Base-by-base conservation (phyloP, 2,329 filamentous ascomycete genomes). In the Trichophyton verrucosum region DNA sequence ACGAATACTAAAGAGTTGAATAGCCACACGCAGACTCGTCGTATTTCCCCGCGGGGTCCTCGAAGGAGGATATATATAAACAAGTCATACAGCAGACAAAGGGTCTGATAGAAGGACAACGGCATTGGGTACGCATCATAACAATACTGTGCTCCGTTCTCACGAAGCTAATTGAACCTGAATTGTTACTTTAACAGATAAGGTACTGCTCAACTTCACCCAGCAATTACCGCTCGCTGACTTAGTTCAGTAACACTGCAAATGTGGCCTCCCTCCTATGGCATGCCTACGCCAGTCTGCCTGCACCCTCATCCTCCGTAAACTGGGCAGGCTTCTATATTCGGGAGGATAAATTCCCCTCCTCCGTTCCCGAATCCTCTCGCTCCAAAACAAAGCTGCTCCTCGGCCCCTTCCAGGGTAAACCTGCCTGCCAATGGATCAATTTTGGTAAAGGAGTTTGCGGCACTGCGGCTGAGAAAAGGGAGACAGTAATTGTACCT, bases 241-340 rank as follows among this genome's bases (percentile, higher is more conserved):
- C 24, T 2, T 46, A 20, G 27, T 40, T n/a, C 40, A 76, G 75
- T 64, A 79, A 79, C 68, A 69, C 76, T 60, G 73, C 77, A 63
- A 79, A 79, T 62, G 69, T 75, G 60, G 69, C 77, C 51, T 79
- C 77, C 20, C 74, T 79, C 57, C 75, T 79, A 59, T 79, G 76
- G 76, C 76, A 79, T 68, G 71, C 74, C 60, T 79, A 73, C 66
- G 71, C 73, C 53, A 70, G 75, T 17, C 75, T 79, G 49, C 75
- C 76, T 0, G 51, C 69, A 2, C 75, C 76, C 1, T 76, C 74
- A 4, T 69, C 69, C n/a, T 65, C 70, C 53, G 76, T 79, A 44
- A 79, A 79, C 66, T 79, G 77, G 77, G 70, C 75, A 3, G 77
- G 77, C 2, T 78, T 78, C 71, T 78, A 78, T 65, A 71, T 78